A percentile compares a stretch with the other conserved stretches of the same genome.
Evolutionary conservation across 768 basidiomycete species (phyloP).

Genomic region (Collybia sp.): DNA sequence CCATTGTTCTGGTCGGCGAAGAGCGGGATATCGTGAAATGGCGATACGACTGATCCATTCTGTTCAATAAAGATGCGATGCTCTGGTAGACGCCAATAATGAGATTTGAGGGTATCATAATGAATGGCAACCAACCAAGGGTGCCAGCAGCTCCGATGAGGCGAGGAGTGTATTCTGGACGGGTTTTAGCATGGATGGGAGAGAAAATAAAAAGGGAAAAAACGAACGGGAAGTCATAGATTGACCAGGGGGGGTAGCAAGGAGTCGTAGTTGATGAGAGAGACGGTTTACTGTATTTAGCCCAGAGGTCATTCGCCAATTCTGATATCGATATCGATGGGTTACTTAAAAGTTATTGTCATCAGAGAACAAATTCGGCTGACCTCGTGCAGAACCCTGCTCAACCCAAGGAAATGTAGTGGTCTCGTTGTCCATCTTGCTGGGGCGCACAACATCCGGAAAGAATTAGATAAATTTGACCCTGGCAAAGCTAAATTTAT

Average conservation of each 20-base stretch:
- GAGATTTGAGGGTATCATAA: slow-evolving; percentile 10
- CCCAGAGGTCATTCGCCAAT: slow-evolving; percentile 28
- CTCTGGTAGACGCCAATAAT: slow-evolving; percentile 45
- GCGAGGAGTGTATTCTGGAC: slow-evolving; percentile 65
- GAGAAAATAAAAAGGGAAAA: slow-evolving; percentile 11
- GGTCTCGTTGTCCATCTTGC: slow-evolving; percentile 3
- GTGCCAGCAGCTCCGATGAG: slow-evolving; percentile 89
- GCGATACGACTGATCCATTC: slow-evolving; percentile 76
- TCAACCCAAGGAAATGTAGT: neutral
- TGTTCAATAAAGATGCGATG: slow-evolving; percentile 95
- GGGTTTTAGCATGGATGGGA: slow-evolving; percentile 9
- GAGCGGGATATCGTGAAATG: slow-evolving; percentile 96
- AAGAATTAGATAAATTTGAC: neutral
- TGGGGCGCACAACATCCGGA: slow-evolving; percentile 4
- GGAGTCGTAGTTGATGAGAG: slow-evolving; percentile 56
- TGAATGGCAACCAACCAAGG: slow-evolving; percentile 55
- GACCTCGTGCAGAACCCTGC: too few species aligned
- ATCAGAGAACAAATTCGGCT: neutral
- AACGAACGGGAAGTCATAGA: slow-evolving; percentile 56
- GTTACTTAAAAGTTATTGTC: slow-evolving; percentile 19
- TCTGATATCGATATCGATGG: slow-evolving; percentile 22
- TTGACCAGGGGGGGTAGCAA: slow-evolving; percentile 33
- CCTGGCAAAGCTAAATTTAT: neutral
- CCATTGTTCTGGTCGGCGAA: slow-evolving; percentile 94
- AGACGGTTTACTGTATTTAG: slow-evolving; percentile 49